phyloP scores from a whole-genome alignment of 176 grass and related monocot species.

The Neostapfia colusana region DNA sequence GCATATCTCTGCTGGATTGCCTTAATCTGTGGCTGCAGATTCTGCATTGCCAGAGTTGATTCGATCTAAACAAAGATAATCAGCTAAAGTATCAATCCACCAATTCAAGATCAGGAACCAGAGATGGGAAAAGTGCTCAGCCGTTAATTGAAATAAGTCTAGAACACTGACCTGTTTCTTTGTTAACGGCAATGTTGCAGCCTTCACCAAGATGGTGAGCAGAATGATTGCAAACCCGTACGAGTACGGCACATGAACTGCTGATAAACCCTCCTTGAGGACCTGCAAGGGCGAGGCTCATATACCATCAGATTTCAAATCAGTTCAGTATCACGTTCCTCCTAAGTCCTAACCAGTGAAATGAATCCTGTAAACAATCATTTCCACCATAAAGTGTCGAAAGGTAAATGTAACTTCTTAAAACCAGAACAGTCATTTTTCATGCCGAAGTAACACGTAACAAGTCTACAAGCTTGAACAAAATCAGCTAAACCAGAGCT shows the following conservation, averaged over 20 bases:
- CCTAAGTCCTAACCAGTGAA: not conserved
- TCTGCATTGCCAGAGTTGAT: slow-evolving; percentile 91
- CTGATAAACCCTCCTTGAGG: slow-evolving; percentile 77
- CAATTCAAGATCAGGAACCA: not conserved
- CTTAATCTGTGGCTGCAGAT: slow-evolving; percentile 91
- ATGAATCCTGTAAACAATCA: not conserved
- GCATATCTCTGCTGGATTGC: slow-evolving; percentile 95
- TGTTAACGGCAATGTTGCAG: slow-evolving; percentile 71
- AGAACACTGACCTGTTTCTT: slow-evolving; percentile 68
- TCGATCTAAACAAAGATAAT: slow-evolving; percentile 57
- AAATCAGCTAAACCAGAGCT: not conserved
- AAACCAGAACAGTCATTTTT: not conserved
- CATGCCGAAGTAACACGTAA: not conserved
- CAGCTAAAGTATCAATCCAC: not conserved
- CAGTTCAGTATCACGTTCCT: not conserved
- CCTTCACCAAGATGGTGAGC: slow-evolving; percentile 83
- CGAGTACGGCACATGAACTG: slow-evolving; percentile 75
- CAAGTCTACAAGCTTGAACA: not conserved
- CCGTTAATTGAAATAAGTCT: not conserved
- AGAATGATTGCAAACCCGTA: slow-evolving; percentile 98
- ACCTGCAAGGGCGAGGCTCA: slow-evolving; percentile 41
- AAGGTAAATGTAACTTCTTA: not conserved
- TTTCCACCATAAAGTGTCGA: too few species aligned
- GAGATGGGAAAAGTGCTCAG: not conserved
- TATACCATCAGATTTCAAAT: slow-evolving; percentile 8